phyloP scores from a whole-genome alignment of 2,329 filamentous ascomycete genomes.

The Aspergillus sp. region DNA sequence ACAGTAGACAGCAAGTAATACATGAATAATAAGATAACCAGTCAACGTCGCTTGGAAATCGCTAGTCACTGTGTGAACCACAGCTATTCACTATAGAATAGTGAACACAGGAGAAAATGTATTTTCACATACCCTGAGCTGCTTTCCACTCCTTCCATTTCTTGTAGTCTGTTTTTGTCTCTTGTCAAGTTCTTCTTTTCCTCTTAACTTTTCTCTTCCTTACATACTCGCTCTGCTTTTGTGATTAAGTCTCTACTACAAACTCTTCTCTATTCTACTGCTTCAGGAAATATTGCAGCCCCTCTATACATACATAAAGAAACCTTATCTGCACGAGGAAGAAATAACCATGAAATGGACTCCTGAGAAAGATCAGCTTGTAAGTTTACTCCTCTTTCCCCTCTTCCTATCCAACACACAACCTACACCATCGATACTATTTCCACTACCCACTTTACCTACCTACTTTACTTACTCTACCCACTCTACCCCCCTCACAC shows the following conservation, averaged over 20 bases:
- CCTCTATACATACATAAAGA: background rate
- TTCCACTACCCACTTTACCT: background rate
- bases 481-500: too few species aligned
- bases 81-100: background rate
- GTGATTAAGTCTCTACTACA: background rate
- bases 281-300: background rate
- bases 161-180: too few species aligned
- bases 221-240: background rate
- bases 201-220: background rate
- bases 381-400: conserved; percentile 18
- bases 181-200: background rate
- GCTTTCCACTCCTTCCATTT: background rate
- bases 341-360: conserved; percentile 40
- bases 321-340: background rate
- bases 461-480: background rate
- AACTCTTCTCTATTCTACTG: background rate
- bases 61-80: background rate
- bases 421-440: background rate
- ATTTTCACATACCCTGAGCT: background rate
- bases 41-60: background rate
- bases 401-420: background rate
- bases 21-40: background rate
- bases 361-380: conserved; percentile 40
- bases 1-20: too few species aligned
- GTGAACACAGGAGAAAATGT: background rate